A percentile compares a stretch with the other conserved stretches of the same genome.
Conservation (phyloP, 352 stramenopile genomes). For the Phytophthora melonis region DNA sequence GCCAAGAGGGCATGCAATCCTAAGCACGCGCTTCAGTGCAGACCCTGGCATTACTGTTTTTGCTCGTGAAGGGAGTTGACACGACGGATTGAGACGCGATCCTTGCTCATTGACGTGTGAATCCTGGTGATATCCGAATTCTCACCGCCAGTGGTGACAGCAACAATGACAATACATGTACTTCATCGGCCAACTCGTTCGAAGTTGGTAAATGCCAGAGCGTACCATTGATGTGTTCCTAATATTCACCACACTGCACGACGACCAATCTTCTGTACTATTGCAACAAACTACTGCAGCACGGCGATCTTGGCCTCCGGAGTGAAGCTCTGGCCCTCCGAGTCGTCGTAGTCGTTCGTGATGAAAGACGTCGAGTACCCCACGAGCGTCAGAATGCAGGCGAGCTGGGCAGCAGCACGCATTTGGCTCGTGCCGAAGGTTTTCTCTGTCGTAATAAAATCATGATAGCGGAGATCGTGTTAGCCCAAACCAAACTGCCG, state of each 20-base stretch:
- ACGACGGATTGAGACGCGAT: not conserved
- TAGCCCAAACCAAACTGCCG: not conserved
- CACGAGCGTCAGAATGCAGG: conserved; percentile 76
- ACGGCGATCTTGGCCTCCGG: conserved; percentile 42
- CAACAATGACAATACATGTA: no score
- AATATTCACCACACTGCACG: conserved; percentile 5
- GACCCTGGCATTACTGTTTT: conserved; percentile 1
- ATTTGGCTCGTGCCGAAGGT: conserved; percentile 67
- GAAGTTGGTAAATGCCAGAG: not conserved
- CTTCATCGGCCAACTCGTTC: not conserved
- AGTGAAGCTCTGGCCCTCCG: conserved; percentile 36
- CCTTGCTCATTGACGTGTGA: no score
- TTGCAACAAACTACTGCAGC: conserved; percentile 24
- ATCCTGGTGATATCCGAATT: no score
- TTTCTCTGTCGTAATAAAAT: conserved; percentile 37
- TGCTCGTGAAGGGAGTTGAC: not conserved
- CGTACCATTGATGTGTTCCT: not conserved
- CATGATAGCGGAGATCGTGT: not conserved
- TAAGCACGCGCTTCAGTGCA: conserved; percentile 12
- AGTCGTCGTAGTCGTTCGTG: conserved; percentile 63
- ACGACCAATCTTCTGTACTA: conserved; percentile 14
- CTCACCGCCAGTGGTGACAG: no score
- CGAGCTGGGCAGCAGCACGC: conserved; percentile 67
- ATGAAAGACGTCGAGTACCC: conserved; percentile 78
- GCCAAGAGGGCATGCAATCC: conserved; percentile 22